phyloP scores from a whole-genome alignment of 495 filamentous ascomycete genomes.

The Aspergillus nidulans region DNA sequence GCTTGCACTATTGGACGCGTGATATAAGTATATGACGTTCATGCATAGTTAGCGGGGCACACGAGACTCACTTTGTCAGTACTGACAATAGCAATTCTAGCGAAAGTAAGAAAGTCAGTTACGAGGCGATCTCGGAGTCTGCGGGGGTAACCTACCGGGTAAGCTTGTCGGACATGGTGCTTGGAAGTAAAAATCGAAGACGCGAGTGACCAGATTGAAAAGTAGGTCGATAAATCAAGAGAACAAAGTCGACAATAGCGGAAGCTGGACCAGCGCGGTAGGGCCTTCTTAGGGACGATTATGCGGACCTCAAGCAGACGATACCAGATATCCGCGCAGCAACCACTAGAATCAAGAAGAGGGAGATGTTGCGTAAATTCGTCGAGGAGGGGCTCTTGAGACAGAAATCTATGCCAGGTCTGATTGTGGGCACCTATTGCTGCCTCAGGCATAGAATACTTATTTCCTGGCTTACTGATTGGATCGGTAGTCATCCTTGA shows the following conservation, averaged over 20 bases:
- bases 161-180: constrained; percentile 77
- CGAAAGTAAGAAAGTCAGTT: constrained; percentile 14
- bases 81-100: constrained; percentile 95
- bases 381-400: constrained; percentile 21
- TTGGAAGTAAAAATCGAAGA: constrained; percentile 20
- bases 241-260: background rate
- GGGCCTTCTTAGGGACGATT: constrained; percentile 14
- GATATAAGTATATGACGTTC: constrained; percentile 13
- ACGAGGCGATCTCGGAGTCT: background rate
- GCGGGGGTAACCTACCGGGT: constrained; percentile 57
- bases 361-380: constrained; percentile 13
- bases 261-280: constrained; percentile 6
- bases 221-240: background rate
- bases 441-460: constrained; percentile 22
- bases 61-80: constrained; percentile 76
- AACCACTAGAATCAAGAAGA: constrained; percentile 11
- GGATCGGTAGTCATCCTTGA: constrained; percentile 5
- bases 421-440: constrained; percentile 20
- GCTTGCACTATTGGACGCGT: constrained; percentile 69
- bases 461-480: constrained; percentile 30
- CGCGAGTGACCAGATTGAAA: constrained; percentile 4
- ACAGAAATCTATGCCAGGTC: constrained; percentile 27
- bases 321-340: constrained; percentile 19
- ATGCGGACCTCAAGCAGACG: constrained; percentile 13
- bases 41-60: constrained; percentile 27